phyloP scores from a whole-genome alignment of 768 basidiomycete genomes.

The Rhizopogon roseolus region DNA sequence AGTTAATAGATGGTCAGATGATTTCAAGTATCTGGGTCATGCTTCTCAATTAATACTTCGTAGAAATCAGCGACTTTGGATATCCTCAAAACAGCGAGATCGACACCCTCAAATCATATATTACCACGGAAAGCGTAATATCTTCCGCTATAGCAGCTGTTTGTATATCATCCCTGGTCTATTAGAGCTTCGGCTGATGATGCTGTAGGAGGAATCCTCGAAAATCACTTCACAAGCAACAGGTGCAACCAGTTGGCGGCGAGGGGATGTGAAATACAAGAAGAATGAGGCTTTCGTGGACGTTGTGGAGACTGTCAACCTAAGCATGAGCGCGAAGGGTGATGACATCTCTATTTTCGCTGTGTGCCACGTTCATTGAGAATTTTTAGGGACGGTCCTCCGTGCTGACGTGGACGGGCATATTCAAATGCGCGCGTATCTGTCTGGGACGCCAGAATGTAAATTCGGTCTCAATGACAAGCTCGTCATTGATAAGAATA shows the following conservation, averaged over 20 bases:
- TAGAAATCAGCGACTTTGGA: slow-evolving; percentile 98
- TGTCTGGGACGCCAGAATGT: slow-evolving; percentile 96
- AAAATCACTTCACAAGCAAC: slow-evolving; percentile 98
- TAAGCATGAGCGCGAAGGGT: slow-evolving; percentile 97
- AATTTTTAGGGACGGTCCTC: slow-evolving; percentile 65
- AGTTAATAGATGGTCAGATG: slow-evolving; percentile 84
- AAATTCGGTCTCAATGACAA: slow-evolving; percentile 99
- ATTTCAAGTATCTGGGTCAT: slow-evolving; percentile 12
- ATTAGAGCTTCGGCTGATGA: neutral
- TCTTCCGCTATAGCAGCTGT: slow-evolving; percentile 83
- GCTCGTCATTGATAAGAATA: slow-evolving; percentile 86
- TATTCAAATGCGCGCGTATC: slow-evolving; percentile 96
- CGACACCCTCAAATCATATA: slow-evolving; percentile 95
- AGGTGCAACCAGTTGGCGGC: slow-evolving; percentile 92
- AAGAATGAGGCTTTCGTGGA: slow-evolving; percentile 99
- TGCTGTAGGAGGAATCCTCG: slow-evolving; percentile 83
- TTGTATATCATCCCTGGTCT: slow-evolving; percentile 16
- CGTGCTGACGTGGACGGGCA: slow-evolving; percentile 98
- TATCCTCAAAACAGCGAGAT: slow-evolving; percentile 99
- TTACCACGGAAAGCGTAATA: slow-evolving; percentile 95
- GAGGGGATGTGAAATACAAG: slow-evolving; percentile 96
- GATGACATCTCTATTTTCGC: neutral
- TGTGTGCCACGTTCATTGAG: slow-evolving; percentile 1
- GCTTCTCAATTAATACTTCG: neutral
- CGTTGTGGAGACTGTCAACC: slow-evolving; percentile 93